Conservation (phyloP, 192 early-diverging fungal genomes). For the Helicostylum pulchrum region DNA sequence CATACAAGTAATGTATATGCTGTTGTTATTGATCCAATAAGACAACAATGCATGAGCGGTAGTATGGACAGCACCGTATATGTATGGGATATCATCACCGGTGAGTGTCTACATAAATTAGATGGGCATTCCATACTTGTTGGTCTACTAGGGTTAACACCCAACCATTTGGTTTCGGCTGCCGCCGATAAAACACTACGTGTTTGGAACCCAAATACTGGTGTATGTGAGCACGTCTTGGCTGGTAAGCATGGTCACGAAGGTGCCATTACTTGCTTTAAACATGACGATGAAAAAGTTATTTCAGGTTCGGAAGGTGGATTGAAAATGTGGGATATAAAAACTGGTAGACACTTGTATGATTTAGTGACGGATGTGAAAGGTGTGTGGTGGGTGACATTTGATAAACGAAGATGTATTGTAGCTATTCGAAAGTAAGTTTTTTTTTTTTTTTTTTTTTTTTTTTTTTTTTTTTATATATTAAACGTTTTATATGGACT, state of each 20-base stretch:
- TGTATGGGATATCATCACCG: conserved; percentile 89
- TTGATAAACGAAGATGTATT: conserved; percentile 84
- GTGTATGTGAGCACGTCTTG: conserved; percentile 59
- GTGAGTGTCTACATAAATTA: conserved; percentile 69
- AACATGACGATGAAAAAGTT: conserved; percentile 92
- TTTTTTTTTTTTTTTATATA: neutral
- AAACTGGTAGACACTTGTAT: conserved; percentile 75
- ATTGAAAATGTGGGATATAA: conserved; percentile 94
- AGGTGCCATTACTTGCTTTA: conserved; percentile 96
- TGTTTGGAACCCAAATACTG: conserved; percentile 80
- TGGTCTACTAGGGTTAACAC: conserved; percentile 82
- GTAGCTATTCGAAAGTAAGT: conserved; percentile 64
- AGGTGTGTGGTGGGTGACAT: conserved; percentile 92
- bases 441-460: neutral
- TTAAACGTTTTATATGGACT: neutral
- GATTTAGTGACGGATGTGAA: conserved; percentile 77
- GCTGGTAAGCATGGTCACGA: conserved; percentile 54
- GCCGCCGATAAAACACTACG: conserved; percentile 91
- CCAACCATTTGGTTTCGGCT: conserved; percentile 85
- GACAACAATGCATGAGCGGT: conserved; percentile 84
- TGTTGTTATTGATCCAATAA: conserved; percentile 82
- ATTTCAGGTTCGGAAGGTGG: conserved; percentile 92
- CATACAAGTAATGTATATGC: conserved; percentile 94
- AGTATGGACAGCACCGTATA: conserved; percentile 92
- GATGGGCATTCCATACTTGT: conserved; percentile 94